Conservation (phyloP, 1,139 yeast genomes). For the Lodderomyces jiufengensis region DNA sequence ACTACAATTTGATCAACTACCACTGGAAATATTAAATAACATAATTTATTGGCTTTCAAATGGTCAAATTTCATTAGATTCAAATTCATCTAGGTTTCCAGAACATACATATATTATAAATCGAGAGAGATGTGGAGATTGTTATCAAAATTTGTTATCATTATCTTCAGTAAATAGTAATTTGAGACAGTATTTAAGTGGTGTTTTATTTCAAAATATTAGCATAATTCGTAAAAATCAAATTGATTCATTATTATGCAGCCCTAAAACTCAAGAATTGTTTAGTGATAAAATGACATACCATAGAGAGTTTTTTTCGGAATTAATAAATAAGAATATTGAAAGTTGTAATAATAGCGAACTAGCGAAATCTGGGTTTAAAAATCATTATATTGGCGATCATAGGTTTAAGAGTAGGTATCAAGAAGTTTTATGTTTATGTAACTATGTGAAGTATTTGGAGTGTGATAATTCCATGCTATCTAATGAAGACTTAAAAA, state of each 20-base stretch:
- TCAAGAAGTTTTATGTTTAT: constrained; percentile 17
- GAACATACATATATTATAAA: constrained; percentile 15
- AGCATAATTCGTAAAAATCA: constrained; percentile 29
- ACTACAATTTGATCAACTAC: constrained; percentile 9
- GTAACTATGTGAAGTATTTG: constrained; percentile 21
- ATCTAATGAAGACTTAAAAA: constrained; percentile 14
- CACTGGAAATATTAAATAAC: constrained; percentile 18
- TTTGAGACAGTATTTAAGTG: constrained; percentile 22
- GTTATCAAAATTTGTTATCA: constrained; percentile 16
- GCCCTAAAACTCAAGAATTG: constrained; percentile 20
- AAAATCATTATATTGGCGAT: constrained; percentile 16
- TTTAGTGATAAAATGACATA: constrained; percentile 23
- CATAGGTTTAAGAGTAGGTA: constrained; percentile 17
- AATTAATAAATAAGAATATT: constrained; percentile 18
- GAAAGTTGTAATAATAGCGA: constrained; percentile 20
- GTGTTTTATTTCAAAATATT: constrained; percentile 18
- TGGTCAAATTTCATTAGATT: neutral
- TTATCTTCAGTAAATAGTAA: constrained; percentile 26
- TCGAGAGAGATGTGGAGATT: constrained; percentile 11
- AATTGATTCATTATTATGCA: constrained; percentile 25
- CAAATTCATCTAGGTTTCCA: constrained; percentile 8
- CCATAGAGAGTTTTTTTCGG: constrained; percentile 22
- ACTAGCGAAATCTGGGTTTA: constrained; percentile 19
- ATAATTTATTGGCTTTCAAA: constrained; percentile 16
- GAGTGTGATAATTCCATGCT: constrained; percentile 26